Percentiles rank a stretch among this genome's conserved stretches.
phyloP scores from a whole-genome alignment of 495 filamentous ascomycete genomes.

The Cladorrhinum samala region DNA sequence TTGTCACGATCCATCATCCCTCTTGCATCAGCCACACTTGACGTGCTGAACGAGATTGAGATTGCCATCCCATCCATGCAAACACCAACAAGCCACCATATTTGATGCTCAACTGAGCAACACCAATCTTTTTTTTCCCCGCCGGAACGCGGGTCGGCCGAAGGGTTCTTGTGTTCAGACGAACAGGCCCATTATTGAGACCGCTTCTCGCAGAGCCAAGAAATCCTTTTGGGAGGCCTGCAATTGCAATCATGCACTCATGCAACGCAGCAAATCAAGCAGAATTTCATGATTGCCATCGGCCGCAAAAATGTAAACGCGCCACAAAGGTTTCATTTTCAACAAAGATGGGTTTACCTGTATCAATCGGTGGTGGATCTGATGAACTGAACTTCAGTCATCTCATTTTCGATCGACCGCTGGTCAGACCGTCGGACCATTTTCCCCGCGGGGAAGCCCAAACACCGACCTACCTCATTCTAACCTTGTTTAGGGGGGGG shows the following conservation, averaged over 20 bases:
- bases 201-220: neutral
- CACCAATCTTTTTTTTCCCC: neutral
- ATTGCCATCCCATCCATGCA: too few relatives aligned
- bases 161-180: neutral
- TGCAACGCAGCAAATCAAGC: neutral
- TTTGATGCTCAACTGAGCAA: neutral
- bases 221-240: neutral
- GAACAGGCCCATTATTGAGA: neutral
- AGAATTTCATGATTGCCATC: neutral
- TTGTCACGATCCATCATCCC: too few relatives aligned
- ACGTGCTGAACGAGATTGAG: constrained; percentile 3
- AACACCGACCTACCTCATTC: neutral
- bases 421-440: neutral
- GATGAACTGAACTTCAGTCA: neutral
- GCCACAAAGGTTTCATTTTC: too few relatives aligned
- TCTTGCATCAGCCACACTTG: constrained; percentile 14
- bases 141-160: neutral
- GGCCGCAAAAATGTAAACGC: neutral
- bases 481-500: too few relatives aligned
- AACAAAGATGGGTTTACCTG: neutral
- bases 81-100: neutral
- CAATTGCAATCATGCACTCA: neutral
- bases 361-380: neutral
- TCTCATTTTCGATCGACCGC: neutral
- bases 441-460: neutral